Percentiles rank a stretch among this genome's conserved stretches.
These are phyloP conservation scores for Huntiella omanensis DNA, from an alignment of 2,329 filamentous ascomycete genomes.

Conservation along the genomic window DNA sequence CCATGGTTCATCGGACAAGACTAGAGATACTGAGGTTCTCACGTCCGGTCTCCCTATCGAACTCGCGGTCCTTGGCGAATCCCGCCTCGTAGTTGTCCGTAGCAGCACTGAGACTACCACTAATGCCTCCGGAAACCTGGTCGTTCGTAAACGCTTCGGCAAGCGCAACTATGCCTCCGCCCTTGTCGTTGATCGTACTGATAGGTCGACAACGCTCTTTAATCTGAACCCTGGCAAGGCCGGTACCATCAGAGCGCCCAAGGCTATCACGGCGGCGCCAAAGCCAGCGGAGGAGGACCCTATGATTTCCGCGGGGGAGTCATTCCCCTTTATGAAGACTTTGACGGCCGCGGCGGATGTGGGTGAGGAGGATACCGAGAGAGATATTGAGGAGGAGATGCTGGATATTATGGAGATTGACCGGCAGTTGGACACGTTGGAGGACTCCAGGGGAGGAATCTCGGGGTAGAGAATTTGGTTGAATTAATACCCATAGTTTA, in stretches of 20 bases:
- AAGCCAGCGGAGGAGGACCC: slow-evolving; percentile 22
- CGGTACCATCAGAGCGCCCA: slow-evolving; percentile 19
- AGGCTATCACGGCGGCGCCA: slow-evolving; percentile 12
- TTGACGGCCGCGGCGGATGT: slow-evolving; percentile 34
- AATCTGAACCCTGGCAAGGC: slow-evolving; percentile 30
- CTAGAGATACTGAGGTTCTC: slow-evolving; percentile 15
- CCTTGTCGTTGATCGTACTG: slow-evolving; percentile 35
- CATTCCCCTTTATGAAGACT: slow-evolving; percentile 26
- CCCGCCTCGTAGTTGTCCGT: slow-evolving; percentile 33
- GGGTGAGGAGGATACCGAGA: slow-evolving; percentile 21
- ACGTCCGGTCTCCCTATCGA: slow-evolving; percentile 28
- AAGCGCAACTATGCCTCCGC: slow-evolving; percentile 21
- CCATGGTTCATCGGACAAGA: slow-evolving; percentile 17
- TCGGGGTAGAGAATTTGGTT: slow-evolving; percentile 13
- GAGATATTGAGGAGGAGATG: slow-evolving; percentile 40
- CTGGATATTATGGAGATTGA: slow-evolving; percentile 50
- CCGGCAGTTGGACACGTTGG: slow-evolving; percentile 36
- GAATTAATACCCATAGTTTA: slow-evolving; percentile 1
- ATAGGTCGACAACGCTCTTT: slow-evolving; percentile 25
- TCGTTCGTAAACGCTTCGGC: slow-evolving; percentile 16
- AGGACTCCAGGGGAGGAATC: slow-evolving; percentile 24
- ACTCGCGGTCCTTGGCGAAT: slow-evolving; percentile 35
- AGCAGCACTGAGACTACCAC: slow-evolving; percentile 27
- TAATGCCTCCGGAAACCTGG: slow-evolving; percentile 21
- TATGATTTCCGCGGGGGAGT: neutral